Evolutionary conservation across 805 yeast genomes (phyloP), one percentile per base, ranked within the genome.

Genomic region (Metschnikowia noctiluminum): DNA sequence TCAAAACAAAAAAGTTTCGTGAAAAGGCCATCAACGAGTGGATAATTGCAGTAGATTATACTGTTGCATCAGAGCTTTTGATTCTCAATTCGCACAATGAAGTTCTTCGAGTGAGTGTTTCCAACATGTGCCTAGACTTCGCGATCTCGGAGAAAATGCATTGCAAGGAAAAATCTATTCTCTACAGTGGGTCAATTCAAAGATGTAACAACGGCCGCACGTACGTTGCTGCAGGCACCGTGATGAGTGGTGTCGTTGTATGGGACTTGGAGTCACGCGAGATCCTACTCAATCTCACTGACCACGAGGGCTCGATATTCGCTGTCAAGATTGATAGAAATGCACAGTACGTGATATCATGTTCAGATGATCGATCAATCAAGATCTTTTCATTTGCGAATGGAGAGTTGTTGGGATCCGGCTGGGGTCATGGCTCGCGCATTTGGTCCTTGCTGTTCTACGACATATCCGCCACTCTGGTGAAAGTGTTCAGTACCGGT

Each of bases 351-450:
- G 68, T 89, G 7, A 82, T 85, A 1, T 83, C 92, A 42, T 94
- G 99, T 63, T 92, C 98, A 0, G 98, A 94, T 65, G 99, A 92
- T 62, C 76, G 99, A 52, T 87, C 97, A 0, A 82, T 94, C 46
- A 85, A 83, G 49, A 62, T 92, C 6, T 90, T 90, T 84, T 81
- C 81, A 57, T 68, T 85, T 52, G 59, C 59, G 7, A 61, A 78
- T 1, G 92, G 95, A 0, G 57, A 67, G 10, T 66, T 82, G 32
- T 56, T 87, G 36, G 86, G 92, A 1, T 79, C 83, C 28, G 97
- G 96, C 0, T 94, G 97, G 97, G 99, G 98, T 12, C 99, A 94
- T 62, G 84, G 87, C 1, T 92, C 98, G 0, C 79, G 99, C 62
- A 91, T 94, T 37, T 94, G 99, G 99, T 78, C 79, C 38, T 69